Evolutionary conservation across 164 flowering plant species (phyloP), one percentile per base, ranked within the genome.

Genomic region (Warburgia ugandensis): DNA sequence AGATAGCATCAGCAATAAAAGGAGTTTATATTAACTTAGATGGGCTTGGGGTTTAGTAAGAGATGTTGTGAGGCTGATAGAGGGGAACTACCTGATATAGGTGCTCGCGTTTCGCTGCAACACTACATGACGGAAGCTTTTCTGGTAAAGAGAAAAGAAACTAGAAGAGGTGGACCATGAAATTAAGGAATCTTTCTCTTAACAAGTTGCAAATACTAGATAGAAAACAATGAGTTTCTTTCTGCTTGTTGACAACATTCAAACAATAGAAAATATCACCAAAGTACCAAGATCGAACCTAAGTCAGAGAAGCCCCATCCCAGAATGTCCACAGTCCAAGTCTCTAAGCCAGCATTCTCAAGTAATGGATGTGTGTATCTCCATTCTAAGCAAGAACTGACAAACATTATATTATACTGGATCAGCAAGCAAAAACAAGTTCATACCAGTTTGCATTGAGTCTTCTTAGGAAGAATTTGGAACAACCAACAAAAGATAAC

Each of bases 221-320:
- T 16, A 29, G 22, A 27, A 48, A 52, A 33, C 6, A 1, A 20
- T 9, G 16, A 42, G 10, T 9, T 22, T n/a, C 14, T 30, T 16
- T 1, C 9, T 44, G 25, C 36, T 3, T 29, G 16, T 17, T 8
- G 9, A 10, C 14, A 32, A 21, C n/a, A n/a, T n/a, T 16, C 45
- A 52, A 26, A 39, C 29, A 5, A 23, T 17, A 6, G 29, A 56
- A 51, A 30, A 22, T 4, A 22, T 14, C 42, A 29, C 25, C 26
- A 11, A 13, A 8, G 29, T 8, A 52, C 14, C 36, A 35, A 22
- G 20, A 22, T 60, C 71, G 48, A 42, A 86, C 96, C 94, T 66
- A 92, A 72, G 68, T 85, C 91, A 63, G 84, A 81, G 74, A 92
- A 92, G 26, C 96, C 99, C 99, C 99, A 92, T 6, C 99, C 99